Base-by-base conservation (phyloP, 164 flowering plant species). In the Stephania yunnanensis region DNA sequence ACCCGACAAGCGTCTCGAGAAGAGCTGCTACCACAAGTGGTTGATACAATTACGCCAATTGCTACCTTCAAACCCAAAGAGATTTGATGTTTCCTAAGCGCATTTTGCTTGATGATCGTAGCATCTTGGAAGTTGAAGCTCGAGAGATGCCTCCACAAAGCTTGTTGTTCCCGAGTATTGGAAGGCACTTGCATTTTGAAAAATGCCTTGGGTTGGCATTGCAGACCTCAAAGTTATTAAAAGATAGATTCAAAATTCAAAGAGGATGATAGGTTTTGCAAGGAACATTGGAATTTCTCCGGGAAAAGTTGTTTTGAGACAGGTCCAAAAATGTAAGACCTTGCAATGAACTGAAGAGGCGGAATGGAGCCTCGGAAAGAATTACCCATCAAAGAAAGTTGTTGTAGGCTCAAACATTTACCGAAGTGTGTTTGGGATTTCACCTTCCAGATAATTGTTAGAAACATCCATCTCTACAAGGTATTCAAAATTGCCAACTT, bases 201-300 rank as follows among this genome's bases (percentile, higher is more conserved):
- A n/a, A 17, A 71, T 50, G 7, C 71, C 75, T 4, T 71, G 30
- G 13, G 10, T 10, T 31, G 75, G 79, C 6, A 72, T 25, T 31
- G 50, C 53, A 31, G n/a, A 44, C 68, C 17, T 67, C 68, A 12
- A 72, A 29, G 44, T 77, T 20, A 44, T 72, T 72, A 72, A 67
- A 44, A 25, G 72, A 77, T 13, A 77, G 6, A 52, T 72, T 77
- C 30, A 77, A 29, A 20, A 12, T 74, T n/a, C 6, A 72, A 48
- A 22, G 42, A 25, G 2, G 61, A 25, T n/a, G n/a, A n/a, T n/a
- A 74, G 70, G 58, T 64, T 25, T 5, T 46, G 61, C 46, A n/a
- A 74, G 61, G 29, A 44, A 29, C 46, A 8, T 19, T 7, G 76
- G 70, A 11, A 74, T 74, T 45, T 17, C 1, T 5, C 76, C 70